A percentile compares a stretch with the other conserved stretches of the same genome.
Conservation (phyloP, 306 rosid genomes). For the Cyamopsis tetragonoloba region DNA sequence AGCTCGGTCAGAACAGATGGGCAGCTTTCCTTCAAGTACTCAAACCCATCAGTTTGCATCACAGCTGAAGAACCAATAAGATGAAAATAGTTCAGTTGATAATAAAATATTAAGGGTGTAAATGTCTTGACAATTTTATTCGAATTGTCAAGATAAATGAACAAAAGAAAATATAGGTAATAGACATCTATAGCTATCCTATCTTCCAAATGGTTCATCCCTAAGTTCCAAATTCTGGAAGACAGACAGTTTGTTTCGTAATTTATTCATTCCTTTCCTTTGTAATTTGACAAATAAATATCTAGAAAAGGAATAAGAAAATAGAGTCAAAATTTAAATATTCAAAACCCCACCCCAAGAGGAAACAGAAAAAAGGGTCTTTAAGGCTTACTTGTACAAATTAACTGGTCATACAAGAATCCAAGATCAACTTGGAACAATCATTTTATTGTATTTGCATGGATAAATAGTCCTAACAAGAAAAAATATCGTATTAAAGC, state of each 20-base stretch:
- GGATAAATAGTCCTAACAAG: neutral
- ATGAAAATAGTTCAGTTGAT: slow-evolving; percentile 6
- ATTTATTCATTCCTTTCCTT: neutral
- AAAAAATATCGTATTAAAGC: neutral
- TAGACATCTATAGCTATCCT: neutral
- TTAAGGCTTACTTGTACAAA: neutral
- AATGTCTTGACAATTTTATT: neutral
- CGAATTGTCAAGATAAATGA: neutral
- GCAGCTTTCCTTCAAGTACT: slow-evolving; percentile 86
- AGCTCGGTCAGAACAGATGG: slow-evolving; percentile 78
- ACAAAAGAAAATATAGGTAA: neutral
- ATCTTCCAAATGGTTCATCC: neutral
- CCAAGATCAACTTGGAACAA: neutral
- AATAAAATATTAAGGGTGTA: neutral
- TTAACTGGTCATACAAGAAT: neutral
- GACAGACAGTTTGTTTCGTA: neutral
- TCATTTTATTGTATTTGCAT: neutral
- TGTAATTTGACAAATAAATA: neutral
- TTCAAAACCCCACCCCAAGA: neutral
- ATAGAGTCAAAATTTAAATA: neutral
- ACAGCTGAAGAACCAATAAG: slow-evolving; percentile 50
- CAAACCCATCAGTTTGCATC: slow-evolving; percentile 89
- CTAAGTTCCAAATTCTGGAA: neutral
- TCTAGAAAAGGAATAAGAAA: neutral
- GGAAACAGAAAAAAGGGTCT: neutral